Conservation (phyloP, 768 basidiomycete species). For the Fomitopsis serialis region DNA sequence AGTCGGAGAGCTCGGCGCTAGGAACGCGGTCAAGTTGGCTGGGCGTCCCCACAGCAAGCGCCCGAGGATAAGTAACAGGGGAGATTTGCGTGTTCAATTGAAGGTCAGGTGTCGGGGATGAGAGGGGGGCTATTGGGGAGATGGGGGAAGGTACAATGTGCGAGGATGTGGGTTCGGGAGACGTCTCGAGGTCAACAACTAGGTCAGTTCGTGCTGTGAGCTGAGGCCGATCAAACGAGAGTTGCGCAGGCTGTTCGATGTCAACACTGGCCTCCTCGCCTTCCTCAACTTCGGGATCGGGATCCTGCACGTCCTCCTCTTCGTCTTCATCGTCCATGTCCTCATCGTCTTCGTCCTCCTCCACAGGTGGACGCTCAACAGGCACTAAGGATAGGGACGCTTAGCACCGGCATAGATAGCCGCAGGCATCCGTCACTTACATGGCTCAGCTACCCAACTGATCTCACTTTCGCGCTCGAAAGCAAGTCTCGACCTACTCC, state of each 20-base stretch:
- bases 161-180: slow-evolving; percentile 42
- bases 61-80: slow-evolving; percentile 47
- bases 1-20: slow-evolving; percentile 21
- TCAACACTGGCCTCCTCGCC: slow-evolving; percentile 5
- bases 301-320: slow-evolving; percentile 28
- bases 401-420: not conserved
- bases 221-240: not conserved
- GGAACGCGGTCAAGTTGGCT: slow-evolving; percentile 54
- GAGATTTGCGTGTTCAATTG: slow-evolving; percentile 42
- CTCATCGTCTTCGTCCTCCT: slow-evolving; percentile 49
- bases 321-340: slow-evolving; percentile 35
- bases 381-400: slow-evolving; percentile 36
- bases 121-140: slow-evolving; percentile 38
- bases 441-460: slow-evolving; percentile 75
- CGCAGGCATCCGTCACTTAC: slow-evolving; percentile 33
- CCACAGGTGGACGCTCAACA: slow-evolving; percentile 54
- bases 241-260: not conserved
- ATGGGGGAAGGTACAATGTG: slow-evolving; percentile 45
- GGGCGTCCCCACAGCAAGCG: slow-evolving; percentile 58
- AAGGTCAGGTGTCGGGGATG: slow-evolving; percentile 36
- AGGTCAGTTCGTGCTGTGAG: not conserved
- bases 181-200: slow-evolving; percentile 58
- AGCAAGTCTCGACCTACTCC: slow-evolving; percentile 15
- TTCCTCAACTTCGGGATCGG: slow-evolving; percentile 32
- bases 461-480: slow-evolving; percentile 41